Evolutionary conservation across 2,329 filamentous ascomycete species (phyloP).

Genomic region (Scedosporium boydii): DNA sequence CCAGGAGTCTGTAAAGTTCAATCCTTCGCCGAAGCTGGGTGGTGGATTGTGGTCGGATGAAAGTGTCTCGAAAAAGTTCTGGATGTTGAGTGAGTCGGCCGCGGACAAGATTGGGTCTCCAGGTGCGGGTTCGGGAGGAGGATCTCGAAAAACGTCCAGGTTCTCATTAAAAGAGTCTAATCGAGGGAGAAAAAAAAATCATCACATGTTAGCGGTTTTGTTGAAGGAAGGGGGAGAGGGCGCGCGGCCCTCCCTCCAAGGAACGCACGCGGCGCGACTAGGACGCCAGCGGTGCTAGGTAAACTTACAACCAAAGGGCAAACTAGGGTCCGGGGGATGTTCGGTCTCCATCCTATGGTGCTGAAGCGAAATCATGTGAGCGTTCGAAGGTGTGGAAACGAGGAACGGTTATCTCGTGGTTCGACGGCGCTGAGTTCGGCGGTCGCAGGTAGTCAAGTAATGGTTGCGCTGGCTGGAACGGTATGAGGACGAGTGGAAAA

Average conservation of each 20-base stretch:
- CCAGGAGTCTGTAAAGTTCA: conserved; percentile 42
- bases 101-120: conserved; percentile 58
- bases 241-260: no score
- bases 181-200: background rate
- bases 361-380: conserved; percentile 48
- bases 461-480: no score
- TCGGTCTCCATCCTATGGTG: conserved; percentile 51
- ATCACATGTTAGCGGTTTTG: background rate
- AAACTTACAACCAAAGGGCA: conserved; percentile 60
- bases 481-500: no score
- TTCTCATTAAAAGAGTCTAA: conserved; percentile 1
- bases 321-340: conserved; percentile 34
- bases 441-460: no score
- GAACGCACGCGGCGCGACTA: background rate
- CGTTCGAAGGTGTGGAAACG: conserved; percentile 19
- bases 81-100: conserved; percentile 48
- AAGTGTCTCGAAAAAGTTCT: conserved; percentile 47
- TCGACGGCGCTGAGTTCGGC: no score
- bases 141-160: conserved; percentile 17
- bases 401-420: background rate
- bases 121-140: conserved; percentile 51
- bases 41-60: conserved; percentile 37
- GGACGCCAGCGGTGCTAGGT: background rate
- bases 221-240: background rate
- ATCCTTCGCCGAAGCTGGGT: conserved; percentile 40